These are phyloP conservation scores for Raffaelea arxii DNA, from an alignment of 2,329 filamentous ascomycete genomes.

Conservation along the genomic window DNA sequence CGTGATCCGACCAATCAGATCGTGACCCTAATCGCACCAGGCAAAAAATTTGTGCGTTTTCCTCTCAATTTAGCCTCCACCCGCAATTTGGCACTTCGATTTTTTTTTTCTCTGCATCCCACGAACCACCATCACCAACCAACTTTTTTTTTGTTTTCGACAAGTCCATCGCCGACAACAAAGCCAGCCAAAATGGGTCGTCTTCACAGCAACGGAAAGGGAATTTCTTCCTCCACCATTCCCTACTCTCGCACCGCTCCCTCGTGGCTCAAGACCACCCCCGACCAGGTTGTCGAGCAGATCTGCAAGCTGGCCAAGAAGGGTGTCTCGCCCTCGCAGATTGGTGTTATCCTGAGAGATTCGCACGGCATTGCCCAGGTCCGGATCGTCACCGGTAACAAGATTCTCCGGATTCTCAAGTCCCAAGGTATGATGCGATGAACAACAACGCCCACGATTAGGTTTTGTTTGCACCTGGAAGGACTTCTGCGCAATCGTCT, in stretches of 20 bases:
- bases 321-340: slow-evolving; percentile 97
- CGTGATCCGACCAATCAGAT: too few species aligned
- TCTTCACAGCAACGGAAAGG: slow-evolving; percentile 99
- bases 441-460: too few species aligned
- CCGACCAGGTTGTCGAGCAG: slow-evolving; percentile 97
- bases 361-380: slow-evolving; percentile 97
- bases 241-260: slow-evolving; percentile 92
- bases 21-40: too few species aligned
- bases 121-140: slow-evolving; percentile 1
- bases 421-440: slow-evolving; percentile 62
- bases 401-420: slow-evolving; percentile 99
- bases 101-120: neutral
- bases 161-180: slow-evolving; percentile 22
- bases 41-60: too few species aligned
- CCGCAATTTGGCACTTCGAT: too few species aligned
- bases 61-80: too few species aligned
- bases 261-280: slow-evolving; percentile 97
- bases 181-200: slow-evolving; percentile 69
- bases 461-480: too few species aligned
- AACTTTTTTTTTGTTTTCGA: slow-evolving; percentile 13
- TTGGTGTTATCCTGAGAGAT: slow-evolving; percentile 97
- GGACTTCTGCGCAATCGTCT: too few species aligned
- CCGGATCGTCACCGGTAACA: slow-evolving; percentile 98
- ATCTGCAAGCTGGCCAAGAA: slow-evolving; percentile 99
- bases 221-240: slow-evolving; percentile 90